Percentiles rank a stretch among this genome's conserved stretches.
Evolutionary conservation across 1,139 yeast genomes (phyloP).

Genomic region (Hyphopichia burtonii): DNA sequence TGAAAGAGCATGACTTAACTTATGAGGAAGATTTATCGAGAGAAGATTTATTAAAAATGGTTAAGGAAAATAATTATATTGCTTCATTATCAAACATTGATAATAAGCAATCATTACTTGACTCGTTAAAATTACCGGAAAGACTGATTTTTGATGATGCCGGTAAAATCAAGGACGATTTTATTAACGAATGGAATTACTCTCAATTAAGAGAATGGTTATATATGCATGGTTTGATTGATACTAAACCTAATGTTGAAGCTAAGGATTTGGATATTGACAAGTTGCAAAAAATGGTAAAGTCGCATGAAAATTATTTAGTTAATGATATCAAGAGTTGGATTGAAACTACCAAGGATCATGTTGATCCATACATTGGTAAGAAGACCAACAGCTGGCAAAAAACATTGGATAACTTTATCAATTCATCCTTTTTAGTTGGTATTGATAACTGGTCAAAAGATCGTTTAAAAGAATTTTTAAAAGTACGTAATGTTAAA

Average conservation of each 20-base stretch:
- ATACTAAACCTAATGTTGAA: conserved; percentile 22
- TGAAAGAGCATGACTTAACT: conserved; percentile 41
- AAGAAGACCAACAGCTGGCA: conserved; percentile 22
- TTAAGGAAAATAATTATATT: conserved; percentile 40
- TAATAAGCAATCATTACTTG: conserved; percentile 36
- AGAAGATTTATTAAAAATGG: conserved; percentile 42
- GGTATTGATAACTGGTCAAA: conserved; percentile 50
- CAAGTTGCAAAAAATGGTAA: conserved; percentile 17
- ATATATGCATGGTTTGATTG: conserved; percentile 23
- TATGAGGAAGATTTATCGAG: conserved; percentile 37
- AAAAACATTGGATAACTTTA: conserved; percentile 24
- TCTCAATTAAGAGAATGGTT: conserved; percentile 34
- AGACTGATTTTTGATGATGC: conserved; percentile 36
- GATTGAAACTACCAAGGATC: conserved; percentile 23
- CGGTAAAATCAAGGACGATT: conserved; percentile 41
- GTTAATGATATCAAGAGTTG: conserved; percentile 45
- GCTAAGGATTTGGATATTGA: conserved; percentile 16
- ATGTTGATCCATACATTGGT: conserved; percentile 20
- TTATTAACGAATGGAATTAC: conserved; percentile 41
- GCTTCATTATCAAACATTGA: conserved; percentile 35
- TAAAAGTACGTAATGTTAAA: conserved; percentile 50
- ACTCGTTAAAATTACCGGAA: conserved; percentile 33
- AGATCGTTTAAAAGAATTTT: conserved; percentile 48
- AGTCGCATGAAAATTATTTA: conserved; percentile 26
- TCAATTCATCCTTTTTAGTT: conserved; percentile 46